These are phyloP conservation scores for Peniophora sp. DNA, from an alignment of 1,284 basidiomycete species.

Conservation along the genomic window DNA sequence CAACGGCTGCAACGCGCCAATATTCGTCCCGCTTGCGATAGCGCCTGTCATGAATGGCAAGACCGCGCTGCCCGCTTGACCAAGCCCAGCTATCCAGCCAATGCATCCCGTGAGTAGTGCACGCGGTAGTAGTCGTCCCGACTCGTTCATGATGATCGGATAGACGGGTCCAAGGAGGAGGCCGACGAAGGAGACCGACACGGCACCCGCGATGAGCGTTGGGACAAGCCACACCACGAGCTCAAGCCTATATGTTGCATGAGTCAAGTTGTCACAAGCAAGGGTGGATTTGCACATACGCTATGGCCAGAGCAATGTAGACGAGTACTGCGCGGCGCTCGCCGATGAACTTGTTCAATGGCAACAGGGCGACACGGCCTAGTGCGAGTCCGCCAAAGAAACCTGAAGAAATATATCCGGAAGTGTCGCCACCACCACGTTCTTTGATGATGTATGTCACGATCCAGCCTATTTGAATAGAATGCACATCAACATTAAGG, in stretches of 20 bases:
- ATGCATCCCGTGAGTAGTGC: slow-evolving; percentile 46
- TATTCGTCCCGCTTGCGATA: slow-evolving; percentile 40
- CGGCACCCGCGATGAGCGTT: slow-evolving; percentile 40
- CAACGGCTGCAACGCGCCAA: slow-evolving; percentile 47
- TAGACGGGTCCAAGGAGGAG: slow-evolving; percentile 45
- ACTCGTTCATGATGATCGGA: slow-evolving; percentile 45
- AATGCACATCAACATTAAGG: background rate
- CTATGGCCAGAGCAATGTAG: slow-evolving; percentile 29
- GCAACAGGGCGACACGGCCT: slow-evolving; percentile 37
- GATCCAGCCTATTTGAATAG: slow-evolving; percentile 25
- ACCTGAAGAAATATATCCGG: slow-evolving; percentile 44
- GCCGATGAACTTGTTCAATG: slow-evolving; percentile 39
- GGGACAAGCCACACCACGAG: slow-evolving; percentile 54
- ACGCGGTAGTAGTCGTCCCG: slow-evolving; percentile 37
- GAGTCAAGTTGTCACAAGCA: background rate
- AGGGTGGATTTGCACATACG: slow-evolving; percentile 12
- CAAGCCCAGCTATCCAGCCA: slow-evolving; percentile 48
- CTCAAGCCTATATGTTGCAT: slow-evolving; percentile 29
- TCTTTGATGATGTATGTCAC: slow-evolving; percentile 41
- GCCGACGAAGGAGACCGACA: slow-evolving; percentile 48
- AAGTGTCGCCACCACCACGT: slow-evolving; percentile 36
- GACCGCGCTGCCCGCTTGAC: slow-evolving; percentile 43
- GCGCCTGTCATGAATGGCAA: slow-evolving; percentile 52
- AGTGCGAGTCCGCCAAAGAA: slow-evolving; percentile 43
- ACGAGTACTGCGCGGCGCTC: slow-evolving; percentile 32